Base-by-base conservation (phyloP, 306 rosid species). In the Ormosia semicastrata region DNA sequence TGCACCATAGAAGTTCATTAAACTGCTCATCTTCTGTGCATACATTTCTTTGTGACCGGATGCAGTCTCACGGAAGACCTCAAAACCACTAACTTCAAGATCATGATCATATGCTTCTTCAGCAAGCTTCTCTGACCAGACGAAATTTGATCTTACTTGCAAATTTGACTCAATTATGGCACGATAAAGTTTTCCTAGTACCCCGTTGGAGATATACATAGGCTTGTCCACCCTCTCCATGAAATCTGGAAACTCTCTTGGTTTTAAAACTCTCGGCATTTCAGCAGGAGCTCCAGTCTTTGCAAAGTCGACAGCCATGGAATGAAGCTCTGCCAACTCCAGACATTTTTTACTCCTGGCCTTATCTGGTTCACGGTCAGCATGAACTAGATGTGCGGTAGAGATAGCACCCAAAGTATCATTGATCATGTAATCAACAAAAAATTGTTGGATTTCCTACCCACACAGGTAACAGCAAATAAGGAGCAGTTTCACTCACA, bases 221-320 rank as follows among this genome's bases (percentile, higher is more conserved):
- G 91, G 95, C 71, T 88, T 91, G 32, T 87, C 98, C 5, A 62
- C 41, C 87, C 99, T 89, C 92, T 89, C 98, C 95, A 95, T 88
- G 88, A 95, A 95, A 88, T 95, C 97, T 0, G 99, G 99, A 78
- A 85, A 93, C 60, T 81, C 93, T 82, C 74, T 90, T 0, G 99
- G 99, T 83, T 89, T 93, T 71, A 95, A 73, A 43, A 74, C 66
- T 82, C 89, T 84, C 4, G 94, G 93, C 99, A 95, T 91, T 85
- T 90, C 99, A 8, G 98, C 99, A 24, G 99, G 98, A 13, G 97
- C 95, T 29, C 99, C 99, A 0, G 98, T 93, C 84, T 95, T 93
- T 24, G 99, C 99, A 82, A 91, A 95, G 87, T 95, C 99, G 37
- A 95, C 99, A 15, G 99, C 99, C 98, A 89, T 88, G 81, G 99